These are phyloP conservation scores for Schwanniomyces occidentalis DNA, from an alignment of 805 yeast species.

Conservation along the genomic window DNA sequence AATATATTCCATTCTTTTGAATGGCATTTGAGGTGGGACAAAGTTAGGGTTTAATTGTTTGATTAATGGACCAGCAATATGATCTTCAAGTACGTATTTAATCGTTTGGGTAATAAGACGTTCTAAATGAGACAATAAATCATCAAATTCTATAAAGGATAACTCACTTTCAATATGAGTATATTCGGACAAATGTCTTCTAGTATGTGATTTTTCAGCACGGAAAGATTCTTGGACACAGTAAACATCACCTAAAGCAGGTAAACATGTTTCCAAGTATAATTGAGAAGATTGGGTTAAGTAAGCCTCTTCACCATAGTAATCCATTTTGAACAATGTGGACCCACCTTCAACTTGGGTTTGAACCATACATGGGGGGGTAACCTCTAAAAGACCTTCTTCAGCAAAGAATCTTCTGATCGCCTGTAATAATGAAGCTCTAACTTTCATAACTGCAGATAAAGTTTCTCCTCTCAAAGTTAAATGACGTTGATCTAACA, in stretches of 20 bases:
- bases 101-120: slow-evolving; percentile 67
- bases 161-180: slow-evolving; percentile 97
- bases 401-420: slow-evolving; percentile 77
- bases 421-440: slow-evolving; percentile 74
- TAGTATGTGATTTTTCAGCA: slow-evolving; percentile 98
- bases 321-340: slow-evolving; percentile 86
- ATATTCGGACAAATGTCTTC: slow-evolving; percentile 96
- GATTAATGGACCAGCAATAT: slow-evolving; percentile 86
- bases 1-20: slow-evolving; percentile 86
- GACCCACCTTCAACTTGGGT: slow-evolving; percentile 99
- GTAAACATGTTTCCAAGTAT: slow-evolving; percentile 93
- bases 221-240: slow-evolving; percentile 98
- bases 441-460: slow-evolving; percentile 89
- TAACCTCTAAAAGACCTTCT: slow-evolving; percentile 81
- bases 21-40: slow-evolving; percentile 79
- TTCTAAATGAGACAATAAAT: slow-evolving; percentile 83
- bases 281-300: slow-evolving; percentile 96
- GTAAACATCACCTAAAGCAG: slow-evolving; percentile 95
- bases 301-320: slow-evolving; percentile 96
- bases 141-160: slow-evolving; percentile 85
- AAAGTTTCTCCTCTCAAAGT: slow-evolving; percentile 95
- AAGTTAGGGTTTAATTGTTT: slow-evolving; percentile 92
- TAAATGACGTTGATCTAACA: slow-evolving; percentile 93
- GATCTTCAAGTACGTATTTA: slow-evolving; percentile 80
- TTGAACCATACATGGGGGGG: slow-evolving; percentile 99